phyloP scores from a whole-genome alignment of 257 asterid species.

The Plantago elongata region DNA sequence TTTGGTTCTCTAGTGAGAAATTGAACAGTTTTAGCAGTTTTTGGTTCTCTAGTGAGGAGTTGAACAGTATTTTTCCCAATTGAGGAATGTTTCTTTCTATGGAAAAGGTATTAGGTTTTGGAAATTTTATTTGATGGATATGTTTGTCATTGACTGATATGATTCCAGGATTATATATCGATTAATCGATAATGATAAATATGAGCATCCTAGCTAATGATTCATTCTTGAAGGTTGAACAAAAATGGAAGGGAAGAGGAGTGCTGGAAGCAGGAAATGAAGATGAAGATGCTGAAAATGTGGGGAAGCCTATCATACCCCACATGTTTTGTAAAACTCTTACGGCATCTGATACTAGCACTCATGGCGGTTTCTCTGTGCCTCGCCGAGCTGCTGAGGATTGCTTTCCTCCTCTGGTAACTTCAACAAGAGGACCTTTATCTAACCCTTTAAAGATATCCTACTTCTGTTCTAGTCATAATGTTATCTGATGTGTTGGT shows the following conservation, averaged over 20 bases:
- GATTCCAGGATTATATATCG: background rate
- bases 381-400: conserved; percentile 74
- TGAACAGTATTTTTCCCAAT: no score
- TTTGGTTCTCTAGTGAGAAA: no score
- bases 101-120: background rate
- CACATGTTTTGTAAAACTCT: conserved; percentile 71
- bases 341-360: conserved; percentile 70
- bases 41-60: no score
- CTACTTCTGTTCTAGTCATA: background rate
- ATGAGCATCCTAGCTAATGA: background rate
- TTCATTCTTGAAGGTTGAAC: conserved; percentile 35
- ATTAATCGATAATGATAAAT: background rate
- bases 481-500: conserved; percentile 5
- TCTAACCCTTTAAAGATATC: background rate
- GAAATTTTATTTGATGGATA: background rate
- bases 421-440: background rate
- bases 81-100: no score
- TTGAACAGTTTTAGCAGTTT: no score
- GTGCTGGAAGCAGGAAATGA: conserved; percentile 27
- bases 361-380: conserved; percentile 72
- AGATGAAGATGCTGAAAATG: conserved; percentile 36
- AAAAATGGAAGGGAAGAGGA: conserved; percentile 44
- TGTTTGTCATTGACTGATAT: no score
- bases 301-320: conserved; percentile 38
- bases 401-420: conserved; percentile 64